These are phyloP conservation scores for Leccinum fibrillosum DNA, from an alignment of 768 basidiomycete genomes.

Conservation along the genomic window DNA sequence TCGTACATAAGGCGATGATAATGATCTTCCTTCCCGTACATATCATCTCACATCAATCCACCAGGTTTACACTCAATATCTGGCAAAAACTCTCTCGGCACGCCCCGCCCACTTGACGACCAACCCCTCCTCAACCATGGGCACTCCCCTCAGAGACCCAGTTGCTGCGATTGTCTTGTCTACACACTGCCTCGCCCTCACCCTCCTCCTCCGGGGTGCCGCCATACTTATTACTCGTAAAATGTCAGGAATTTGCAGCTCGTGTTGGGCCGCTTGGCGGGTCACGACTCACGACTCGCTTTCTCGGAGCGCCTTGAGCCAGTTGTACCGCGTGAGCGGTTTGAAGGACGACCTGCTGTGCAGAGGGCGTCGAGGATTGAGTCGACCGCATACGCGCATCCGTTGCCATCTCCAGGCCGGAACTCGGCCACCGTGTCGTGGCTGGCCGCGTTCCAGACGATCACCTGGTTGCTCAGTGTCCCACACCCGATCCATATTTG, in stretches of 20 bases:
- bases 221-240: constrained; percentile 21
- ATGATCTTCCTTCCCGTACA: too few species aligned
- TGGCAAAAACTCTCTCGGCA: constrained; percentile 38
- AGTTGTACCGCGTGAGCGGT: too few species aligned
- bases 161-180: constrained; percentile 14
- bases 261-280: constrained; percentile 19
- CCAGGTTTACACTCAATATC: neutral
- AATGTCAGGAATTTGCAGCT: constrained; percentile 21
- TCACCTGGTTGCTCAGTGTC: too few species aligned
- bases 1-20: neutral
- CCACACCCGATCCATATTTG: too few species aligned
- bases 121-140: constrained; percentile 22
- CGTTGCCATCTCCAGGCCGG: too few species aligned
- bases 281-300: neutral
- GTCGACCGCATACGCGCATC: too few species aligned
- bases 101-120: constrained; percentile 41
- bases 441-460: too few species aligned
- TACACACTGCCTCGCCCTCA: constrained; percentile 5
- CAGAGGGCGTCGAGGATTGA: too few species aligned
- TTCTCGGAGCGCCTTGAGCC: constrained; percentile 2
- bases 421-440: too few species aligned
- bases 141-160: constrained; percentile 14
- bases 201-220: constrained; percentile 8
- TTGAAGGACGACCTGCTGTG: too few species aligned
- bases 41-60: too few species aligned